A percentile compares a stretch with the other conserved stretches of the same genome.
Evolutionary conservation across 371 early-diverging fungal genomes (phyloP).

Genomic region (Mortierella sp.): DNA sequence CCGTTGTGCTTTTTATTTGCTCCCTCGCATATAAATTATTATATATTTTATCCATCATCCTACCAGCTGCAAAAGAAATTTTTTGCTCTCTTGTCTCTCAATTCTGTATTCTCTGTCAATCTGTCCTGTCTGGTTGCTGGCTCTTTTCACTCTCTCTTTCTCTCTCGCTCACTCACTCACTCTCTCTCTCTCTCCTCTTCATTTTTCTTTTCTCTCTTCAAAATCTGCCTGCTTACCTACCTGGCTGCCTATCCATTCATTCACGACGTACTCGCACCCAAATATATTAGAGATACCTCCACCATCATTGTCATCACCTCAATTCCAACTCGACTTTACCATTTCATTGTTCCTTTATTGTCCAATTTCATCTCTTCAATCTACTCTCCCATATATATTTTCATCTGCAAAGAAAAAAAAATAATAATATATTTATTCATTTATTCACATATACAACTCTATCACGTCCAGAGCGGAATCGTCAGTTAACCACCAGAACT

Average conservation of each 20-base stretch:
- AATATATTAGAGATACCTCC: neutral
- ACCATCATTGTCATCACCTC: neutral
- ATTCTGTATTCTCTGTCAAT: no score
- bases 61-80: neutral
- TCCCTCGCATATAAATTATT: neutral
- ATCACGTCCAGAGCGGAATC: neutral
- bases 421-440: neutral
- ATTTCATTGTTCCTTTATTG: neutral
- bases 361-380: neutral
- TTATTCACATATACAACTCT: neutral
- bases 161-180: slow-evolving; percentile 5
- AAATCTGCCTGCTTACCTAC: no score
- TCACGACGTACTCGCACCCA: neutral
- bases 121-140: neutral
- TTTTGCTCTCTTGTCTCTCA: slow-evolving; percentile 3
- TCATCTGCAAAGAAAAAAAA: neutral
- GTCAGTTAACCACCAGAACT: neutral
- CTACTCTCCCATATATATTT: neutral
- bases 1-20: neutral
- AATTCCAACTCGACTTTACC: neutral
- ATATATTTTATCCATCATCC: neutral
- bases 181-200: slow-evolving; percentile 4
- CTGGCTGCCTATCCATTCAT: slow-evolving; percentile 1
- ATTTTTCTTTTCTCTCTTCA: neutral
- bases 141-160: slow-evolving; percentile 5